Evolutionary conservation across 176 grass and related monocot genomes (phyloP), one percentile per base, ranked within the genome.

Genomic region (Musa beccarii): DNA sequence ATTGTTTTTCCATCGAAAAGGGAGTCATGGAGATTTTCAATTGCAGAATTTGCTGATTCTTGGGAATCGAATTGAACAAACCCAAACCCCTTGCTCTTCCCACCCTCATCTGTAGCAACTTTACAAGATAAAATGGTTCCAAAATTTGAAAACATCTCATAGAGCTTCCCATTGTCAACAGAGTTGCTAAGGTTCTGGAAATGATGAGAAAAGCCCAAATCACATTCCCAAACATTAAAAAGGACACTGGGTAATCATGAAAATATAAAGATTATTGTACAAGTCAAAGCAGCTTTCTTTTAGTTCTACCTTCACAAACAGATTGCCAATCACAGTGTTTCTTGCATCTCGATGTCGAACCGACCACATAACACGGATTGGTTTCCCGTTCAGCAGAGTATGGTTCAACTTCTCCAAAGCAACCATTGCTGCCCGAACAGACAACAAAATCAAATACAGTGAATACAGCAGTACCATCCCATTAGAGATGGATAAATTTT

Each of bases 351-450:
- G 86, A 77, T 97, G 84, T 52, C 94, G 75, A 9, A 85, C 79
- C 8, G 86, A 90, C 90, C 90, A 97, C 94, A 97, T 93, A 52
- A 97, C 83, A 79, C 94, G 82, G 51, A 93, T 93, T 0, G 88
- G 80, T 59, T 93, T 91, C 9, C 87, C 86, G 56, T 82, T 78
- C 59, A 97, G 24, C 24, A 74, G 19, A 21, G 68, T 93, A 59
- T 97, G 88, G 23, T 97, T 97, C 26, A 97, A n/a, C 54, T 55
- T 86, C 66, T 86, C 76, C 14, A 93, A 51, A 54, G 90, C 94
- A 19, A 23, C 7, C 68, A 54, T 62, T 17, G 88, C 90, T 97
- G 77, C 55, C 17, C 23, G 1, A 75, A 19, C 53, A 59, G 68
- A 78, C 43, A 63, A 73, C 64, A 66, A 26, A 64, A 25, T 10